Conservation (phyloP, 441 rosid species). For the California macrophylla region DNA sequence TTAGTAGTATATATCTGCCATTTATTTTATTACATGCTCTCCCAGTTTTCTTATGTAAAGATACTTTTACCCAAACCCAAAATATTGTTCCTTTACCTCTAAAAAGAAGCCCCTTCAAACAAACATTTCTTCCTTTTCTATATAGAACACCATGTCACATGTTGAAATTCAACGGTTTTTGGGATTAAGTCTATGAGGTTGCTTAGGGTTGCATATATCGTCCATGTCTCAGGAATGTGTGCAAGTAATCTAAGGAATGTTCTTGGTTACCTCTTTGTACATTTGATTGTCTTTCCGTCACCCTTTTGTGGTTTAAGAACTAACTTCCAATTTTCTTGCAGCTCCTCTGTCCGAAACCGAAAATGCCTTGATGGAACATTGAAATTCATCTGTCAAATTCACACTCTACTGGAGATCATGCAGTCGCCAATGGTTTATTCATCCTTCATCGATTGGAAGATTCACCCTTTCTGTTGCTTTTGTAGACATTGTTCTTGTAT, state of each 20-base stretch:
- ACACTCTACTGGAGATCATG: constrained; percentile 14
- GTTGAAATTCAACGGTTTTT: neutral
- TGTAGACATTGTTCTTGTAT: constrained; percentile 22
- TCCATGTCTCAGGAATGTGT: neutral
- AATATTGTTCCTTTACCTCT: neutral
- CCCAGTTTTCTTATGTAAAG: neutral
- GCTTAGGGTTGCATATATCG: neutral
- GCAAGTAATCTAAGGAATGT: neutral
- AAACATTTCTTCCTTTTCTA: neutral
- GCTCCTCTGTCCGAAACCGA: constrained; percentile 96
- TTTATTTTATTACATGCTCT: neutral
- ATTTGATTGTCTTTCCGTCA: neutral
- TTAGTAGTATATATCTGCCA: neutral
- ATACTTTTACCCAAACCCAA: neutral
- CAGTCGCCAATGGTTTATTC: constrained; percentile 22
- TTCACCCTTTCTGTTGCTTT: constrained; percentile 27
- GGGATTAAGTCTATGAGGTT: neutral
- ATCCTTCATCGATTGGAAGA: constrained; percentile 19
- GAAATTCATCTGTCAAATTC: constrained; percentile 22
- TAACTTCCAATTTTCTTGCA: constrained; percentile 31
- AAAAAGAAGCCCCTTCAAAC: neutral
- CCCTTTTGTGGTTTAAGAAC: constrained; percentile 10
- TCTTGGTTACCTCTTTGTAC: neutral
- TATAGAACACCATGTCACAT: neutral
- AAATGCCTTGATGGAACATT: constrained; percentile 84